Conservation (phyloP, 2,329 filamentous ascomycete genomes). For the Dactylellina cionopaga region DNA sequence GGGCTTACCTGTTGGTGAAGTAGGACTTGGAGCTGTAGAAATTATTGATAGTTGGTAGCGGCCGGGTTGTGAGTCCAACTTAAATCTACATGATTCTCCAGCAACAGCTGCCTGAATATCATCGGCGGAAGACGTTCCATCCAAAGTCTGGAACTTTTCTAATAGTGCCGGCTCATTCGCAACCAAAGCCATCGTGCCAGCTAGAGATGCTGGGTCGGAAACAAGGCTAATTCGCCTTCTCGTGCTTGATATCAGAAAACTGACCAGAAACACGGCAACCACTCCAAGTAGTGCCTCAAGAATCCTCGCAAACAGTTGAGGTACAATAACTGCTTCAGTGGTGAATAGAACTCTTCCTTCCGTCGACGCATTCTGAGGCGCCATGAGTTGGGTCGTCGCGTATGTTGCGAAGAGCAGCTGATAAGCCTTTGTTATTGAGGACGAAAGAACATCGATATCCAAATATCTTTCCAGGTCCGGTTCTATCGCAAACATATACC, state of each 20-base stretch:
- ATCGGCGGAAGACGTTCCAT: constrained; percentile 36
- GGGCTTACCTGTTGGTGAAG: background rate
- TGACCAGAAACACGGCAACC: constrained; percentile 55
- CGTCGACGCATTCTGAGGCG: background rate
- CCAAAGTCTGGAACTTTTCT: constrained; percentile 48
- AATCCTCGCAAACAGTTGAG: constrained; percentile 60
- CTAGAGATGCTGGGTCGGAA: constrained; percentile 60
- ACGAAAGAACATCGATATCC: constrained; percentile 28
- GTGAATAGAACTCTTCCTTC: constrained; percentile 54
- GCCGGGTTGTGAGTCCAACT: background rate
- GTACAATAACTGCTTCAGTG: constrained; percentile 60
- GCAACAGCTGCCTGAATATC: constrained; percentile 19
- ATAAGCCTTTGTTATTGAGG: constrained; percentile 39
- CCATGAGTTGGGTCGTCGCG: constrained; percentile 32
- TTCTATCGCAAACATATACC: constrained; percentile 45
- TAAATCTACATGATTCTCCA: constrained; percentile 6
- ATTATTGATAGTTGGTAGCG: constrained; percentile 17
- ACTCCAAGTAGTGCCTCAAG: constrained; percentile 59
- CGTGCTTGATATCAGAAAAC: constrained; percentile 56
- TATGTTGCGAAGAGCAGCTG: constrained; percentile 50
- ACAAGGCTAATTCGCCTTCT: constrained; percentile 54
- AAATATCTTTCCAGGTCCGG: constrained; percentile 18
- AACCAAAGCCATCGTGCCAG: constrained; percentile 54
- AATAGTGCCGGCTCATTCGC: constrained; percentile 46
- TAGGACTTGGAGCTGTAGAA: background rate